Conservation (phyloP, 306 rosid genomes). For the Vigna unguiculata region DNA sequence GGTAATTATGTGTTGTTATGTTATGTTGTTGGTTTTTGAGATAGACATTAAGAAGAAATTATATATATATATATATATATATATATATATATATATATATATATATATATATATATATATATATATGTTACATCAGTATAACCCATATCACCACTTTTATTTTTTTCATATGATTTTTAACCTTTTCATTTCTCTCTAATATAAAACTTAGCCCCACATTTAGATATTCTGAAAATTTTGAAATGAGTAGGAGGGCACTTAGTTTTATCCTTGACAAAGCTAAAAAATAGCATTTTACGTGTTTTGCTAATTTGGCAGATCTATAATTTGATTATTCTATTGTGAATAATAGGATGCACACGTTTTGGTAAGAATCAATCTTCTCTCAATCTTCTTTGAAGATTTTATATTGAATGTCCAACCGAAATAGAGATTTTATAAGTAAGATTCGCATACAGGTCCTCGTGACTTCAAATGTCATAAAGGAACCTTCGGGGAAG, state of each 20-base stretch:
- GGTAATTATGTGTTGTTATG: no score
- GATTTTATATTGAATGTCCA: conserved; percentile 6
- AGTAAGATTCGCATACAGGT: not conserved
- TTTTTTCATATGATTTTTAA: no score
- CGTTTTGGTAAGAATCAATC: not conserved
- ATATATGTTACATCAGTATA: no score
- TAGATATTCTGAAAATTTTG: not conserved
- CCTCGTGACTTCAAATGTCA: conserved; percentile 30
- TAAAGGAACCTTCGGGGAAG: not conserved
- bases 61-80: no score
- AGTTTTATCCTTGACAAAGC: not conserved
- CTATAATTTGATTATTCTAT: conserved; percentile 18
- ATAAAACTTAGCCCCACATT: no score
- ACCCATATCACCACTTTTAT: no score
- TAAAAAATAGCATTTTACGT: not conserved
- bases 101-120: no score
- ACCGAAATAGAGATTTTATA: conserved; percentile 19
- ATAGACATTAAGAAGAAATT: no score
- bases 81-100: no score
- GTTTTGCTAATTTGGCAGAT: not conserved
- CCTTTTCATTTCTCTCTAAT: no score
- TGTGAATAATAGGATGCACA: not conserved
- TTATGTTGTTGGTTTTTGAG: no score
- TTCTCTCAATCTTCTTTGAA: not conserved
- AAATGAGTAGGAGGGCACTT: not conserved